Conservation (phyloP, 129 eudicot species). For the Pulicaria dysenterica region DNA sequence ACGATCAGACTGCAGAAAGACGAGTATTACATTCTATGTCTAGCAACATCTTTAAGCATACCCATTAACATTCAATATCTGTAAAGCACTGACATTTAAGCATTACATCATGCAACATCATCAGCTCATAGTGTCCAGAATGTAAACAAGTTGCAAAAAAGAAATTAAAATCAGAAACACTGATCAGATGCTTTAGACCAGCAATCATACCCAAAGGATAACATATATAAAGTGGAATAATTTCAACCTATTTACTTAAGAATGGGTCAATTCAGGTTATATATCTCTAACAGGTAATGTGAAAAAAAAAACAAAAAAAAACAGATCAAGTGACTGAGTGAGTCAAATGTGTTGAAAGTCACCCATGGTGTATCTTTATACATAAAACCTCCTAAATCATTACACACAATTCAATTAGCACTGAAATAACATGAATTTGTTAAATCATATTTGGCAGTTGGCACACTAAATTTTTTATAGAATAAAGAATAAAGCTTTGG, state of each 20-base stretch:
- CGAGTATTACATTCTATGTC: conserved; percentile 18
- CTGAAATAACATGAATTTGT: neutral
- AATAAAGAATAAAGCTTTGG: neutral
- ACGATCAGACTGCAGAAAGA: conserved; percentile 51
- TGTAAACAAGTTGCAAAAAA: neutral
- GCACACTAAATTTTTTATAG: neutral
- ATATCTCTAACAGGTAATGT: neutral
- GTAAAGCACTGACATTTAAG: neutral
- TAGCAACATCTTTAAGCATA: conserved; percentile 6
- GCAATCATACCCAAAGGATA: neutral
- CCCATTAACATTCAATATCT: neutral
- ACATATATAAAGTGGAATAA: neutral
- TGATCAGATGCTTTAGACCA: conserved; percentile 1
- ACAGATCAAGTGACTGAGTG: neutral
- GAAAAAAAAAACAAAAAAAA: neutral
- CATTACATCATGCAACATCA: conserved; percentile 10
- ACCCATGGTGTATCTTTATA: neutral
- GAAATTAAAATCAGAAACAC: neutral
- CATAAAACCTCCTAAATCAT: neutral
- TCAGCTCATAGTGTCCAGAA: conserved; percentile 12
- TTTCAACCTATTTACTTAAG: neutral
- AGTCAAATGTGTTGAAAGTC: neutral
- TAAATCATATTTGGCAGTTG: neutral
- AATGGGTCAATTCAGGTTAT: neutral
- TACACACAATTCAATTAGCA: neutral